Evolutionary conservation across 345 rosid species (phyloP).

Genomic region (Laguncularia racemosa): DNA sequence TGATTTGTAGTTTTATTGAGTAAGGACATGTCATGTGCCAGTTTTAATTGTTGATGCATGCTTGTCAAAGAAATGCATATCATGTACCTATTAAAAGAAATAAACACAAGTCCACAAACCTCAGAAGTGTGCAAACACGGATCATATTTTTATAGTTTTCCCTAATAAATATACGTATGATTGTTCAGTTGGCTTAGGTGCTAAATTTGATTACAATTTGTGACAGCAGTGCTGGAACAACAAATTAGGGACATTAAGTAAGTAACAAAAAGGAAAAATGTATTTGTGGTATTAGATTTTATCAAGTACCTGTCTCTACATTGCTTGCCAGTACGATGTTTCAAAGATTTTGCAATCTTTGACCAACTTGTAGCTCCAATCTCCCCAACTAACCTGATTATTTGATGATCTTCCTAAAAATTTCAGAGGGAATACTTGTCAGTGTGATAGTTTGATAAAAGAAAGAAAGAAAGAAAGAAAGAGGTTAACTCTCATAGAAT

Average conservation of each 20-base stretch:
- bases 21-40: too few species aligned
- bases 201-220: too few species aligned
- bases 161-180: too few species aligned
- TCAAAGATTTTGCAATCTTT: slow-evolving; percentile 45
- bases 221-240: background rate
- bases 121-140: too few species aligned
- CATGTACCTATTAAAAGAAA: too few species aligned
- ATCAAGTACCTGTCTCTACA: slow-evolving; percentile 57
- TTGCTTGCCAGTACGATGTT: slow-evolving; percentile 72
- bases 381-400: slow-evolving; percentile 31
- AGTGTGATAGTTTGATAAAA: background rate
- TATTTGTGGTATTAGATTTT: background rate
- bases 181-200: too few species aligned
- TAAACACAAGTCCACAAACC: too few species aligned
- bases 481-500: background rate
- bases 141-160: too few species aligned
- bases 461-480: background rate
- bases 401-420: slow-evolving; percentile 46
- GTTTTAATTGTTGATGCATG: too few species aligned
- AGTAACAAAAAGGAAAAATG: background rate
- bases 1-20: too few species aligned
- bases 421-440: background rate
- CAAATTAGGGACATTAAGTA: background rate
- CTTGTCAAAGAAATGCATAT: too few species aligned
- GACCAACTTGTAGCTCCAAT: slow-evolving; percentile 50